These are phyloP conservation scores for Viola pubescens DNA, from an alignment of 441 rosid species.

Conservation along the genomic window DNA sequence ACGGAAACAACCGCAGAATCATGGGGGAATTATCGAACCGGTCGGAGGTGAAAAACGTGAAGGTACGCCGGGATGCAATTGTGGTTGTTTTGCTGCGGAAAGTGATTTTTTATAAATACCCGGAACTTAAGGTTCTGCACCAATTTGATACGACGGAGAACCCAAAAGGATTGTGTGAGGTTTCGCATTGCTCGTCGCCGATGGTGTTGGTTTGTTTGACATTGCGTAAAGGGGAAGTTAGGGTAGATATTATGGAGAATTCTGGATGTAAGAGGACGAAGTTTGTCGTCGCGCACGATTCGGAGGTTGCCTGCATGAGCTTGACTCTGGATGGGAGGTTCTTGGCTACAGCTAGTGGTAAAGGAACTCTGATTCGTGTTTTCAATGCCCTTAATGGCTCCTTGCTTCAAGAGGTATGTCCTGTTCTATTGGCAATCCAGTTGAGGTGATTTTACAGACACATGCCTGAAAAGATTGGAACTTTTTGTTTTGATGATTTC, in stretches of 20 bases:
- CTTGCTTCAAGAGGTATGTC: constrained; percentile 44
- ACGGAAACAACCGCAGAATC: constrained; percentile 26
- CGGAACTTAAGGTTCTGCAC: constrained; percentile 29
- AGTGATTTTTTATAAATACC: constrained; percentile 33
- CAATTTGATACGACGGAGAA: constrained; percentile 43
- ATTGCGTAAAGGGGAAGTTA: constrained; percentile 37
- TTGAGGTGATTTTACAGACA: not conserved
- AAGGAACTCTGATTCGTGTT: constrained; percentile 46
- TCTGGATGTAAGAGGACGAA: constrained; percentile 28
- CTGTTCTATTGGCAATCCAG: not conserved
- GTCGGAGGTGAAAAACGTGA: constrained; percentile 40
- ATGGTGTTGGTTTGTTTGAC: constrained; percentile 44
- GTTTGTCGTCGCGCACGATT: constrained; percentile 39
- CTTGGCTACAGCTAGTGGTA: constrained; percentile 45
- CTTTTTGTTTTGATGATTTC: no score
- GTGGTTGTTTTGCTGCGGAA: constrained; percentile 32
- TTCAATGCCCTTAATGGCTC: constrained; percentile 40
- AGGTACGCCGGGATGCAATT: constrained; percentile 33
- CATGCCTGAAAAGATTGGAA: no score
- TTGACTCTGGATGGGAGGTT: constrained; percentile 39
- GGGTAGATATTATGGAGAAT: constrained; percentile 28
- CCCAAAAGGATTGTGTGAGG: constrained; percentile 41
- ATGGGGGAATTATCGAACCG: constrained; percentile 40
- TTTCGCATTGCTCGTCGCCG: constrained; percentile 27
- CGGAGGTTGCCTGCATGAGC: constrained; percentile 31